Base-by-base conservation (phyloP, 1,284 basidiomycete species). In the Rhodotorula sp. region DNA sequence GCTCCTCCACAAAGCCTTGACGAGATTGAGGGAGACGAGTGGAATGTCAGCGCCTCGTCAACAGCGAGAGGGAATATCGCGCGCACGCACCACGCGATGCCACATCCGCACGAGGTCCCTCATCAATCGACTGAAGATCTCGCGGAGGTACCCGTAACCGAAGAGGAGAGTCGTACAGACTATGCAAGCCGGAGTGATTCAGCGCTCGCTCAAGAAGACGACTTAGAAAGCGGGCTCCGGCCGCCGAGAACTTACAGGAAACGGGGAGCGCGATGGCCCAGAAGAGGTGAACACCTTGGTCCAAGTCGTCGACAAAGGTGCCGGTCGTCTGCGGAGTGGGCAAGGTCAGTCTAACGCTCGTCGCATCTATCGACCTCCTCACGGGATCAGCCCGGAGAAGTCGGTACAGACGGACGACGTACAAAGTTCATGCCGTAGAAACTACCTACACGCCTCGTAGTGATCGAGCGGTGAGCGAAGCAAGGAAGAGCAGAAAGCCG, bases 241-340 rank as follows among this genome's bases (percentile, higher is more conserved):
- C 0, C 14, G 26, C 8, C 8, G 26, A 14, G 43, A 0, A 54
- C 60, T 38, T 10, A 55, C 62, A 14, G 18, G 50, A 87, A 18
- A 88, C 81, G 0, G 88, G 88, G 6, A 87, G 73, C 0, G 87
- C 86, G 70, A 89, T 86, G 72, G 83, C 80, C 88, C 89, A 89
- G 82, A 89, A 90, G n/a, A 57, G 50, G 86, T 74, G 47, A 63
- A 52, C 48, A 48, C n/a, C 66, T n/a, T 23, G 5, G 52, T 67
- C 66, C 31, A 67, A 60, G n/a, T 67, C 66, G 60, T 38, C 48
- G 12, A 55, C n/a, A 55, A 67, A 67, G 5, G 18, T 18, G 23
- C 65, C 65, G 31, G 55, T 52, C 6, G 64, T 48, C 59, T 60
- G 43, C 47, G 45, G 10, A 34, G 49, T 8, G 7, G 2, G 15